Base-by-base conservation (phyloP, 225 moss, liverwort and hornwort genomes). In the Pseudoscleropodium purum region DNA sequence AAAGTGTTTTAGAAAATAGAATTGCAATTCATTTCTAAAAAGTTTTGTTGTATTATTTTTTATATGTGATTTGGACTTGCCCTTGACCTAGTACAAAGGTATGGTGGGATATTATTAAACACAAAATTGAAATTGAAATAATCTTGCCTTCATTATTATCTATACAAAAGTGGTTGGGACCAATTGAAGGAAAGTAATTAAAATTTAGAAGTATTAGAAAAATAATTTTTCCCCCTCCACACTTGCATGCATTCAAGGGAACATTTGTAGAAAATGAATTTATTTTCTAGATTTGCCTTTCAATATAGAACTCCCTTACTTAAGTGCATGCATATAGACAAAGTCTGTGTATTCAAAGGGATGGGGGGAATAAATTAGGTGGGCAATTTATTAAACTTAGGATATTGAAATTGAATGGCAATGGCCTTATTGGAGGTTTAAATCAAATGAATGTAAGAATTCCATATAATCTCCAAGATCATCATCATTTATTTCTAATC, bases 311-410 rank as follows among this genome's bases (percentile, higher is more conserved):
- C 8, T 70, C 13, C 24, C 0, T 70, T 25, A 7, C 1, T 70
- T 0, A 41, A 0, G 26, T 72, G 8, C 5, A 41, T 6, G 5
- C 4, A 2, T 12, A 15, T 72, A 5, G 69, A 72, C 13, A 6
- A 6, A 18, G 7, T 14, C 10, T 1, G 9, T 18, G 10, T 29
- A 0, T 27, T 45, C 0, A 45, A 29, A 29, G 6, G 5, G 5
- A 72, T 72, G 4, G 3, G 6, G 3, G 2, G 24, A 69, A 23
- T 69, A n/a, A n/a, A 69, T 68, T 11, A 1, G 10, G 1, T 12
- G 8, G 7, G 5, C 5, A 5, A 47, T 11, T 75, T 47, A 1
- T 49, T 49, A 11, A 19, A 31, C 2, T 18, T 75, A 18, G 7
- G 15, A 0, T 47, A 18, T 75, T 75, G 6, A 47, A 47, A 2